Base-by-base conservation (phyloP, 2,329 filamentous ascomycete genomes). In the Mollisiaceae sp. region DNA sequence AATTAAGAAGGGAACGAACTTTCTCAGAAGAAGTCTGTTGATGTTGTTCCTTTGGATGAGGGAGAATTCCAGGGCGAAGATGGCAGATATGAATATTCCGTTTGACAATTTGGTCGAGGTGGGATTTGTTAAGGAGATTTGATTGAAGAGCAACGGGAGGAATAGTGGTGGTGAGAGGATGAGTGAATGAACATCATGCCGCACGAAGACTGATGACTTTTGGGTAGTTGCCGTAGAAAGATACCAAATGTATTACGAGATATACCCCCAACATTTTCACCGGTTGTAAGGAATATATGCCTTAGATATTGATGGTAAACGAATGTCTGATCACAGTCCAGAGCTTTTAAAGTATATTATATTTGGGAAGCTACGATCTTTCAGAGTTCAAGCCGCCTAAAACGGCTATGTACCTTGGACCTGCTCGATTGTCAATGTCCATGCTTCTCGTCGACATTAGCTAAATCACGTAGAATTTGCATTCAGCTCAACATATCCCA, bases 91-190 rank as follows among this genome's bases (percentile, higher is more conserved):
- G 65, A 78, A 83, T 58, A 77, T 90, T 50, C 82, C 84, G 0
- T 82, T 85, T 65, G 87, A 90, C 65, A 82, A 83, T 58, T 75
- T 91, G 57, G 84, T 91, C 20, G 89, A 91, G 77, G 87, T 91
- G 20, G 89, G 89, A 0, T 91, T 90, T 73, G 82, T 90, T 1
- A 90, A 89, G 77, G 86, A 90, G 67, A 86, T 90, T 62, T 88
- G 65, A 69, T 27, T 32, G 6, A 11, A n/a, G n/a, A n/a, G n/a
- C n/a, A n/a, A n/a, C n/a, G 45, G 20, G 45, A 14, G 45, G 39
- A 60, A 65, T 14, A 60, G 59, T n/a, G n/a, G n/a, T n/a, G n/a
- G n/a, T n/a, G 36, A 65, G 65, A 35, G 58, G 32, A n/a, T 60
- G 57, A 12, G 50, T 52, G 43, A 62, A 58, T 27, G 60, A 54